A percentile compares a stretch with the other conserved stretches of the same genome.
These are phyloP conservation scores for Penicillium canescens DNA, from an alignment of 495 filamentous ascomycete species.

Conservation along the genomic window DNA sequence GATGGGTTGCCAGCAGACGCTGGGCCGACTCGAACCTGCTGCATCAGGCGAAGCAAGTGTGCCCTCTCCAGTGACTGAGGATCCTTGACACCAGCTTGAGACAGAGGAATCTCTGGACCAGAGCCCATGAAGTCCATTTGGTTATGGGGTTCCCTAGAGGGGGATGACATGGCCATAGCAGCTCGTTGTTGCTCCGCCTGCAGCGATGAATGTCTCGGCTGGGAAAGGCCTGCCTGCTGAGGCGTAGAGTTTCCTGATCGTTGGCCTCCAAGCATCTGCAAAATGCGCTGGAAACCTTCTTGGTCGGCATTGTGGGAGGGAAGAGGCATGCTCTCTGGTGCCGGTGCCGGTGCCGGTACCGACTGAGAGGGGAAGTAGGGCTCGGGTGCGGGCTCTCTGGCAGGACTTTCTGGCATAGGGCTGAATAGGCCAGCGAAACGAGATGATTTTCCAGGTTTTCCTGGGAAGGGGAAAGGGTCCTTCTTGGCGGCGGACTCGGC, in stretches of 20 bases:
- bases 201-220: conserved; percentile 29
- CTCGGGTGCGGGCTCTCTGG: conserved; percentile 52
- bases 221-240: conserved; percentile 28
- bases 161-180: conserved; percentile 35
- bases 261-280: conserved; percentile 74
- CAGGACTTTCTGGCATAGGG: conserved; percentile 57
- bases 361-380: conserved; percentile 15
- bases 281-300: conserved; percentile 83
- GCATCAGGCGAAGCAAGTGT: conserved; percentile 54
- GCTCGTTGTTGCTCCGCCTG: conserved; percentile 35
- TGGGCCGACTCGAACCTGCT: conserved; percentile 44
- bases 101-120: conserved; percentile 31
- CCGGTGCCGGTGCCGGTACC: neutral
- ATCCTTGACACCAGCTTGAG: conserved; percentile 28
- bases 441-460: conserved; percentile 60
- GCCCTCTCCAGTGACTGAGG: conserved; percentile 47
- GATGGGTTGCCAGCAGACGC: conserved; percentile 25
- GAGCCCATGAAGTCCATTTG: conserved; percentile 34
- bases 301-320: conserved; percentile 71
- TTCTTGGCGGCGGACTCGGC: conserved; percentile 31
- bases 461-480: conserved; percentile 15
- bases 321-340: conserved; percentile 24
- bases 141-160: conserved; percentile 31
- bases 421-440: conserved; percentile 84
- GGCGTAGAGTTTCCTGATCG: conserved; percentile 45